A percentile compares a stretch with the other conserved stretches of the same genome.
phyloP scores from a whole-genome alignment of 345 rosid species.

The Arabidopsis suecica region DNA sequence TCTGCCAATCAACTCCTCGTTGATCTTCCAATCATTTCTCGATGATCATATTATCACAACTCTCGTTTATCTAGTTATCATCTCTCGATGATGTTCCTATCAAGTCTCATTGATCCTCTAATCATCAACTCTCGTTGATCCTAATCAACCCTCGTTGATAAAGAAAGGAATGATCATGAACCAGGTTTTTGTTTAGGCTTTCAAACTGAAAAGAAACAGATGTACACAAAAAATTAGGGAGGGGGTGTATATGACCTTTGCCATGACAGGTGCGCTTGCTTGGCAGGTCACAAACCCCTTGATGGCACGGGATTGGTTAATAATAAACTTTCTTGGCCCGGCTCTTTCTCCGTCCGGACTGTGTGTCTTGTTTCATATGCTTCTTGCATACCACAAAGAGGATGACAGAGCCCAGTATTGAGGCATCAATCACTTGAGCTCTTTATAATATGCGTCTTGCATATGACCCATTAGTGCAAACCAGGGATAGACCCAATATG shows the following conservation, averaged over 20 bases:
- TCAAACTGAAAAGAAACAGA: neutral
- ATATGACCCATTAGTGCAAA: neutral
- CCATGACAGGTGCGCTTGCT: conserved; percentile 43
- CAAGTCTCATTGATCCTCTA: no score
- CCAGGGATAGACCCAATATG: neutral
- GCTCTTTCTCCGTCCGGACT: conserved; percentile 15
- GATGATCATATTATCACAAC: neutral
- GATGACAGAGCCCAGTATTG: neutral
- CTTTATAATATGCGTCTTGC: conserved; percentile 8
- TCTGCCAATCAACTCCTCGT: no score
- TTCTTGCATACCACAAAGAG: neutral
- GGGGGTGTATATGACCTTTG: conserved; percentile 25
- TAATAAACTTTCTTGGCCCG: neutral
- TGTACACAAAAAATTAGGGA: neutral
- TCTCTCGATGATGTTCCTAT: neutral
- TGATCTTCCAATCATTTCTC: neutral
- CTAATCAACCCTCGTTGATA: no score
- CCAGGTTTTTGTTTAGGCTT: neutral
- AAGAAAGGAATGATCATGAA: no score
- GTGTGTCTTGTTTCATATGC: conserved; percentile 1
- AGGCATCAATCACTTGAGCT: neutral
- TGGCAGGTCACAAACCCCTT: conserved; percentile 35
- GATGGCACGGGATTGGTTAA: conserved; percentile 11
- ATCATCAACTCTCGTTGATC: no score
- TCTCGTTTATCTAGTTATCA: neutral